Percentiles rank a stretch among this genome's conserved stretches.
These are phyloP conservation scores for Chlorophyllum brunneum DNA, from an alignment of 768 basidiomycete genomes.

Conservation along the genomic window DNA sequence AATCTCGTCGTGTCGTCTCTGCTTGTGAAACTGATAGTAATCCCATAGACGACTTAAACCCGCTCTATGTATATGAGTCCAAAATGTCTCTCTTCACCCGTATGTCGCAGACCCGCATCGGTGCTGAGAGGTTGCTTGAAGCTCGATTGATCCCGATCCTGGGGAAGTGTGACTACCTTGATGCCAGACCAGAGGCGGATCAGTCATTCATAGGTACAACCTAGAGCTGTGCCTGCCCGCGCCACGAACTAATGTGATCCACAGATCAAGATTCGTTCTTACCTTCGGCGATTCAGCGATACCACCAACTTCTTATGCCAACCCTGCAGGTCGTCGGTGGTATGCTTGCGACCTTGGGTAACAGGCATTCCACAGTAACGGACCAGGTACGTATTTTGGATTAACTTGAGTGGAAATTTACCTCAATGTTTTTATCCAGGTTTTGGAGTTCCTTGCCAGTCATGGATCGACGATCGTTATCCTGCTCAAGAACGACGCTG, in stretches of 20 bases:
- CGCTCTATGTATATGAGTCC: conserved; percentile 91
- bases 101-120: conserved; percentile 76
- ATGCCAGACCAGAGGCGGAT: conserved; percentile 79
- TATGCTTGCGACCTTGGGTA: conserved; percentile 73
- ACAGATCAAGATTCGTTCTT: conserved; percentile 84
- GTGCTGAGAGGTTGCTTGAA: conserved; percentile 83
- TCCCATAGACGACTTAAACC: conserved; percentile 75
- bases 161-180: conserved; percentile 83
- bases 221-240: not conserved
- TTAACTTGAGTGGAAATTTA: not conserved
- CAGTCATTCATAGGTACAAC: conserved; percentile 72
- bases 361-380: conserved; percentile 59
- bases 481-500: conserved; percentile 71
- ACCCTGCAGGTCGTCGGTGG: conserved; percentile 78
- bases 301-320: conserved; percentile 88
- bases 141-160: conserved; percentile 70
- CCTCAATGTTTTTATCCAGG: conserved; percentile 35
- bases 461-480: conserved; percentile 85
- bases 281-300: conserved; percentile 81
- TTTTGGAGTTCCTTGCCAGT: conserved; percentile 72
- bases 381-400: conserved; percentile 56
- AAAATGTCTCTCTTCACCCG: conserved; percentile 89
- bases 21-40: not conserved
- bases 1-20: not conserved
- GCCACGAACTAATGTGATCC: not conserved